These are phyloP conservation scores for Calonectria leucothoes DNA, from an alignment of 2,329 filamentous ascomycete species.

Conservation along the genomic window DNA sequence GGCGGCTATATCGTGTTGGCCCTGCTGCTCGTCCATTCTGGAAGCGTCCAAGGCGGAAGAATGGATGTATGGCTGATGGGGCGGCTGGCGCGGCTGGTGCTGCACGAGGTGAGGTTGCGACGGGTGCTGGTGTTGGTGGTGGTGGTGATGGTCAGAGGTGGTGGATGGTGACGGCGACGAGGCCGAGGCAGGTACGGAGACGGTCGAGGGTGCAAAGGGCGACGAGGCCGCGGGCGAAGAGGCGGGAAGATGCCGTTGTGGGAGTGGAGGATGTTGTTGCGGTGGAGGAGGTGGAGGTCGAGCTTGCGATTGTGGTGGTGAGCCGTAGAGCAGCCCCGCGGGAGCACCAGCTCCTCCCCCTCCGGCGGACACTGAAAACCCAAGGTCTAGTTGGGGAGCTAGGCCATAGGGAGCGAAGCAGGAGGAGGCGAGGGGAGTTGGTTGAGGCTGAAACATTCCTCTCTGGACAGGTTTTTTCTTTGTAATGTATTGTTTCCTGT, in stretches of 20 bases:
- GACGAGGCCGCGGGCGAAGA: slow-evolving; percentile 29
- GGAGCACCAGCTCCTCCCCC: slow-evolving; percentile 36
- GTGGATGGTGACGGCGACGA: slow-evolving; percentile 29
- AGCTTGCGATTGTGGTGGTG: slow-evolving; percentile 26
- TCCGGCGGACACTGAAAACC: slow-evolving; percentile 39
- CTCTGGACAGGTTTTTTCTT: not conserved
- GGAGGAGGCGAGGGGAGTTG: slow-evolving; percentile 60
- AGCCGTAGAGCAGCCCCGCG: slow-evolving; percentile 29
- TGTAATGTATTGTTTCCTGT: not conserved
- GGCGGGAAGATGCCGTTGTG: slow-evolving; percentile 29
- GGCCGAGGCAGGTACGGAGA: slow-evolving; percentile 29
- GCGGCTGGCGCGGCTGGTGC: slow-evolving; percentile 27
- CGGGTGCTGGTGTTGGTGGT: slow-evolving; percentile 27
- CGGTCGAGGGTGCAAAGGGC: slow-evolving; percentile 31
- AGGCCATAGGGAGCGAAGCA: slow-evolving; percentile 55
- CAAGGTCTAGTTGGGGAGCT: slow-evolving; percentile 44
- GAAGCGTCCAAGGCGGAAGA: slow-evolving; percentile 22
- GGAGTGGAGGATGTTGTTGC: slow-evolving; percentile 21
- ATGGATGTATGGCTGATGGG: slow-evolving; percentile 25
- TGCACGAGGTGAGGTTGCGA: slow-evolving; percentile 30
- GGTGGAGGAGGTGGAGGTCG: slow-evolving; percentile 25
- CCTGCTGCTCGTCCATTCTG: slow-evolving; percentile 50
- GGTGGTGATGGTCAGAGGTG: slow-evolving; percentile 17
- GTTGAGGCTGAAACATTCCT: slow-evolving; percentile 68
- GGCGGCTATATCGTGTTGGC: slow-evolving; percentile 61